phyloP scores from a whole-genome alignment of 2,329 filamentous ascomycete genomes.

The Fusarium cyanostomum region DNA sequence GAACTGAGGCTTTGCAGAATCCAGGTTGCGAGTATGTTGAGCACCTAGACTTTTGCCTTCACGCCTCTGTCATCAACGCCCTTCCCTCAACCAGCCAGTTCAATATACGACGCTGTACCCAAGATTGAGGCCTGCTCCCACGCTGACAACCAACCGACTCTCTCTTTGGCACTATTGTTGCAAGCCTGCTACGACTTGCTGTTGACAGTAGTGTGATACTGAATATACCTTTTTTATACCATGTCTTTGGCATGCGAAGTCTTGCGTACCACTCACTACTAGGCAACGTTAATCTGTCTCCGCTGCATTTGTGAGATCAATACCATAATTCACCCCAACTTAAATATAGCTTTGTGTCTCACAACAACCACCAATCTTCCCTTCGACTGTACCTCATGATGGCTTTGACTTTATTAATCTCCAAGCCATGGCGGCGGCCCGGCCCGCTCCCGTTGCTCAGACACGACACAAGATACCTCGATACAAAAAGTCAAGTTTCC shows the following conservation, averaged over 20 bases:
- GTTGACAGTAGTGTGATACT: neutral
- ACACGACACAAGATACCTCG: neutral
- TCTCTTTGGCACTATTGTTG: too few species aligned
- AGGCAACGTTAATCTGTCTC: too few species aligned
- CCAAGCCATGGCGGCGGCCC: conserved; percentile 18
- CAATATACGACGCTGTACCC: too few species aligned
- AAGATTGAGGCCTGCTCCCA: too few species aligned
- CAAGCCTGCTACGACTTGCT: neutral
- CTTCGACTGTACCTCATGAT: neutral
- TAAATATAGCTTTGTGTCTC: too few species aligned
- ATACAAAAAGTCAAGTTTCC: conserved; percentile 17
- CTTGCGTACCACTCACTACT: too few species aligned
- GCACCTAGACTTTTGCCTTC: neutral
- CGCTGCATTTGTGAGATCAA: too few species aligned
- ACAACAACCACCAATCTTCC: neutral
- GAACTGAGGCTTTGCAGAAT: too few species aligned
- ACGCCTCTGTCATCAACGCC: neutral
- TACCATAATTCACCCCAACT: too few species aligned
- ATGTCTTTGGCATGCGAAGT: neutral
- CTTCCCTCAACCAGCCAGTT: too few species aligned
- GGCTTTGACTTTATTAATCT: conserved; percentile 12
- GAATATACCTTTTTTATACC: neutral
- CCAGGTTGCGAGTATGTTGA: too few species aligned
- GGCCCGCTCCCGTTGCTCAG: conserved; percentile 15
- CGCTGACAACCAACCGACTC: too few species aligned